These are phyloP conservation scores for Hypoxylon sp. DNA, from an alignment of 2,329 filamentous ascomycete genomes.

Conservation along the genomic window DNA sequence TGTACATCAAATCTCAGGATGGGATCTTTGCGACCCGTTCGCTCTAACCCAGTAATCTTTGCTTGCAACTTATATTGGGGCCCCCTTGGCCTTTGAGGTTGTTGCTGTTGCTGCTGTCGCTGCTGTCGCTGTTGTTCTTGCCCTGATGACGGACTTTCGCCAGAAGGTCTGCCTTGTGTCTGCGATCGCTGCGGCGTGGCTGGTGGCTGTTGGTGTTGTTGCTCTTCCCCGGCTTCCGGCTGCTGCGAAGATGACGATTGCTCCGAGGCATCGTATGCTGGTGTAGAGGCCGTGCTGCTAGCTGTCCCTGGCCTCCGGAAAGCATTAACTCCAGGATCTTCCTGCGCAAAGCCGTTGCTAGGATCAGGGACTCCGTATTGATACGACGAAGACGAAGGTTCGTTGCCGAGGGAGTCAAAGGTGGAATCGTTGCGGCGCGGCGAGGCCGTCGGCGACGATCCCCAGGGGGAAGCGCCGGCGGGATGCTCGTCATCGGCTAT, in stretches of 20 bases:
- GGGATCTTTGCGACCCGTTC: conserved; percentile 94
- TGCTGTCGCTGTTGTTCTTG: conserved; percentile 59
- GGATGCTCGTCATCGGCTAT: conserved; percentile 70
- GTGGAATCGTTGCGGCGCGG: conserved; percentile 63
- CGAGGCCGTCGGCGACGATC: conserved; percentile 67
- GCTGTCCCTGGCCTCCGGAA: conserved; percentile 65
- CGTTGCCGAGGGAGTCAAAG: conserved; percentile 61
- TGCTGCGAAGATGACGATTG: conserved; percentile 53
- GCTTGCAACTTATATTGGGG: conserved; percentile 89
- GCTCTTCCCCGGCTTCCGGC: conserved; percentile 47
- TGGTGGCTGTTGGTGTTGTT: conserved; percentile 45
- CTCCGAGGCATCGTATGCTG: conserved; percentile 57
- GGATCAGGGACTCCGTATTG: conserved; percentile 60
- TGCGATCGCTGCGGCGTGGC: conserved; percentile 46
- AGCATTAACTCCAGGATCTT: conserved; percentile 57
- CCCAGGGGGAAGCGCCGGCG: conserved; percentile 69
- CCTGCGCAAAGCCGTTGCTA: conserved; percentile 61
- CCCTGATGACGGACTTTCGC: conserved; percentile 40
- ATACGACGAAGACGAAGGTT: conserved; percentile 60
- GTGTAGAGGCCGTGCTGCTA: conserved; percentile 62
- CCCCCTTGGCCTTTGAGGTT: conserved; percentile 71
- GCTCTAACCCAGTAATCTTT: conserved; percentile 93
- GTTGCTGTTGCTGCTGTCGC: conserved; percentile 59
- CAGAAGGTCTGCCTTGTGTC: conserved; percentile 43
- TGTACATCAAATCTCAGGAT: conserved; percentile 97